These are phyloP conservation scores for Psidium guajava DNA, from an alignment of 345 rosid genomes.

Conservation along the genomic window DNA sequence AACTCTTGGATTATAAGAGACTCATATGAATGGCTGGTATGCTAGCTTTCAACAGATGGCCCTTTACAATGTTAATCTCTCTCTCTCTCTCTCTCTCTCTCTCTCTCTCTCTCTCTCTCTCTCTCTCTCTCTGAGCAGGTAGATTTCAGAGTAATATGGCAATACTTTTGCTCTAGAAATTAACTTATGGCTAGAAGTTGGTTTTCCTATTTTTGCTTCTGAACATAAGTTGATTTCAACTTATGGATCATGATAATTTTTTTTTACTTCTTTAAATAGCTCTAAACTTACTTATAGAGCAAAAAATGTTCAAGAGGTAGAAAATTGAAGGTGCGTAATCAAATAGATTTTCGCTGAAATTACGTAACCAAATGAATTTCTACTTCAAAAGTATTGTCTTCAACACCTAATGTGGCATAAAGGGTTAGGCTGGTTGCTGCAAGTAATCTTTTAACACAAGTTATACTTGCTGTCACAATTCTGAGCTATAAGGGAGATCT, in stretches of 20 bases:
- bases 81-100: not conserved
- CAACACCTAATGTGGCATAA: not conserved
- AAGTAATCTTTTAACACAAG: not conserved
- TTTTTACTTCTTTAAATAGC: no score
- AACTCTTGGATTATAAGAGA: not conserved
- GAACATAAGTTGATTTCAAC: no score
- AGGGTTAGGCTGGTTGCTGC: not conserved
- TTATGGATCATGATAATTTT: no score
- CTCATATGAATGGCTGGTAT: not conserved
- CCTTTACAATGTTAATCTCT: not conserved
- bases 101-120: not conserved
- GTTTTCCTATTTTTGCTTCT: no score
- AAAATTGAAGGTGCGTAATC: no score
- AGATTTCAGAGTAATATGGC: not conserved
- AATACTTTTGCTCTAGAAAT: no score
- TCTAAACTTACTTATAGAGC: no score
- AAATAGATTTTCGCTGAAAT: no score
- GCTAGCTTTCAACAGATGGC: not conserved
- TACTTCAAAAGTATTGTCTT: no score
- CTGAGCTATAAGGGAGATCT: not conserved
- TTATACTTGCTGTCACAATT: not conserved
- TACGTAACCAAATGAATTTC: no score
- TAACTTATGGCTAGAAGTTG: no score
- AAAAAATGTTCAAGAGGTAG: no score
- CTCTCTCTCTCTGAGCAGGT: not conserved